Conservation (phyloP, 345 rosid genomes). For the Eucalyptus curtisii region DNA sequence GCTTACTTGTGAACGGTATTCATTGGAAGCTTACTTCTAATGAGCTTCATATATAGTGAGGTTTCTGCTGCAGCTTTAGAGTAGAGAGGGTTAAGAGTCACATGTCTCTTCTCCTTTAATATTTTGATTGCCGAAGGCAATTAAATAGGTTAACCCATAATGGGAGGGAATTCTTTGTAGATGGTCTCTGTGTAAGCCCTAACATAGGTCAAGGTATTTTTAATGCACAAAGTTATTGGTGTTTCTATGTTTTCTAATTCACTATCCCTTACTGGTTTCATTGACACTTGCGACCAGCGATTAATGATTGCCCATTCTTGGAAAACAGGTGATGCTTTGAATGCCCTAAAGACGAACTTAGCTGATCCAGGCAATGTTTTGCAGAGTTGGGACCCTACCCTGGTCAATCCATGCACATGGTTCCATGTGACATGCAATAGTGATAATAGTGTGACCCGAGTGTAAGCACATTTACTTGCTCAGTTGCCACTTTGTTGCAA, state of each 20-base stretch:
- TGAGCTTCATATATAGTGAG: neutral
- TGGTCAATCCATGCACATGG: slow-evolving; percentile 81
- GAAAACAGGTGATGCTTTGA: slow-evolving; percentile 71
- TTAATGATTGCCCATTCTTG: neutral
- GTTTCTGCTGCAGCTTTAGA: neutral
- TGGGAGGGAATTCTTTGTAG: neutral
- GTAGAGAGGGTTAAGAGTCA: neutral
- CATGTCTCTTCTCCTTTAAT: neutral
- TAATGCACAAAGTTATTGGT: neutral
- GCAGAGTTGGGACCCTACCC: slow-evolving; percentile 80
- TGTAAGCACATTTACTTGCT: slow-evolving; percentile 41
- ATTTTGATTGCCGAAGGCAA: neutral
- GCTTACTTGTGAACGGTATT: neutral
- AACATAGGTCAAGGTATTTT: neutral
- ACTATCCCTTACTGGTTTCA: neutral
- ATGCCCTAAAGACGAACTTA: slow-evolving; percentile 54
- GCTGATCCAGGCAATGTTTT: slow-evolving; percentile 63
- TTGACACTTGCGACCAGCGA: neutral
- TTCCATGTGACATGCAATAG: slow-evolving; percentile 70
- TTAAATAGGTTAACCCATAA: neutral
- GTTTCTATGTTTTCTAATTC: neutral
- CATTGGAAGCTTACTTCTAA: neutral
- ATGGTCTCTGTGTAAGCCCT: neutral
- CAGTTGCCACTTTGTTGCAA: neutral
- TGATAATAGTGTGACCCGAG: slow-evolving; percentile 57